Percentiles rank a stretch among this genome's conserved stretches.
Conservation (phyloP, 345 rosid species). For the Fremontodendron californicum region DNA sequence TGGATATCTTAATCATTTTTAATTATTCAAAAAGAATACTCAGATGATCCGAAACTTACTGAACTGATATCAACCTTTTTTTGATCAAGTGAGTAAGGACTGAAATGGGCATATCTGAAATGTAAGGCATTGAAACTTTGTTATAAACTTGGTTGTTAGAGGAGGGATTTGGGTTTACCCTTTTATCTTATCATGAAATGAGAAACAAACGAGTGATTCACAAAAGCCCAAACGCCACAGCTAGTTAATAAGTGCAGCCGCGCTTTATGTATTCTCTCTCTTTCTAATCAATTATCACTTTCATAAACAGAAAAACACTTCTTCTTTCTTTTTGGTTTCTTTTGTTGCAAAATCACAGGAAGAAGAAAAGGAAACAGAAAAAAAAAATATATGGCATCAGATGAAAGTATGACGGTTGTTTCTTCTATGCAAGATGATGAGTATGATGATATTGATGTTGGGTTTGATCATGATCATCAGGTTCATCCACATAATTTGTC, state of each 20-base stretch:
- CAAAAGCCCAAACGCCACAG: conserved; percentile 26
- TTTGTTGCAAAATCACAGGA: not conserved
- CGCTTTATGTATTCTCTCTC: not conserved
- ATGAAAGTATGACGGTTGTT: conserved; percentile 33
- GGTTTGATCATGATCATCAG: conserved; percentile 33
- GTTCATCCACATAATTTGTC: conserved; percentile 37
- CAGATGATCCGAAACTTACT: not conserved
- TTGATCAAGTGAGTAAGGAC: conserved; percentile 8
- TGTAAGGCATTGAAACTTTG: not conserved
- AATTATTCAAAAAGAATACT: not conserved
- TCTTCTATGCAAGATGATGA: conserved; percentile 34
- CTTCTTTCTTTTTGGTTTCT: not conserved
- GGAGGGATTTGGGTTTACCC: not conserved
- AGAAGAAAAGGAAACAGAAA: not conserved
- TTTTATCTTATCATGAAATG: conserved; percentile 16
- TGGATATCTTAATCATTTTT: not conserved
- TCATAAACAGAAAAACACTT: not conserved
- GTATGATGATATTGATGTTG: conserved; percentile 50
- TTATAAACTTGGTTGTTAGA: conserved; percentile 20
- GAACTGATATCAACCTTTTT: not conserved
- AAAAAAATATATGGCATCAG: conserved; percentile 47
- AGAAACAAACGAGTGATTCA: conserved; percentile 28
- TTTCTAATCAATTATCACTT: not conserved
- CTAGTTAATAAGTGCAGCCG: not conserved
- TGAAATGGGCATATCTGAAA: conserved; percentile 19